phyloP scores from a whole-genome alignment of 2,329 filamentous ascomycete species.

The Cladosporium phlei region DNA sequence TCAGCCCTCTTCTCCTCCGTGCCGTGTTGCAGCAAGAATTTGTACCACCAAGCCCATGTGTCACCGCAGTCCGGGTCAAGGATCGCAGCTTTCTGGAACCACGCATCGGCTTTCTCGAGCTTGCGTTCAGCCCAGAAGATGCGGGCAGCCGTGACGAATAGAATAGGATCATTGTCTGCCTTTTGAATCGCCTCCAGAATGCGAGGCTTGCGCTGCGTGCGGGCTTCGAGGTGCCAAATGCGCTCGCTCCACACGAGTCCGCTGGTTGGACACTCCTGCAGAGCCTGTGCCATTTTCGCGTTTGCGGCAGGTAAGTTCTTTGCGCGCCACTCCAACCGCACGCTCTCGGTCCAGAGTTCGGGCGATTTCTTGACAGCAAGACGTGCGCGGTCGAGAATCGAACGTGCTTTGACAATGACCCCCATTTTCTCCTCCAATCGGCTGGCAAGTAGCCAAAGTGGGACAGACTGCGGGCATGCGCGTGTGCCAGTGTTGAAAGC shows the following conservation, averaged over 20 bases:
- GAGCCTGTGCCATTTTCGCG: constrained; percentile 84
- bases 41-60: constrained; percentile 97
- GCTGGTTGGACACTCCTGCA: constrained; percentile 84
- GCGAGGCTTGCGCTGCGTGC: constrained; percentile 87
- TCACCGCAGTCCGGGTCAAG: constrained; percentile 84
- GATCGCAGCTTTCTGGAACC: constrained; percentile 95
- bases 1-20: constrained; percentile 89
- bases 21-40: constrained; percentile 86
- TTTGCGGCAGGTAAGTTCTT: constrained; percentile 80
- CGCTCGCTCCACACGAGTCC: constrained; percentile 89
- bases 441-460: constrained; percentile 84
- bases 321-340: constrained; percentile 83
- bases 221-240: constrained; percentile 88
- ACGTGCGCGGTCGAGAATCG: constrained; percentile 84
- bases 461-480: constrained; percentile 75
- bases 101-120: constrained; percentile 88
- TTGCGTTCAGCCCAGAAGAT: constrained; percentile 94
- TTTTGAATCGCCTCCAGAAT: constrained; percentile 95
- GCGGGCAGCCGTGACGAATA: constrained; percentile 87
- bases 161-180: constrained; percentile 81
- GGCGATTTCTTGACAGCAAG: constrained; percentile 80
- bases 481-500: constrained; percentile 85
- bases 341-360: constrained; percentile 87
- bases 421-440: constrained; percentile 82
- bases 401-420: constrained; percentile 83